These are phyloP conservation scores for Hypoxylon sp. DNA, from an alignment of 2,329 filamentous ascomycete species.

Conservation along the genomic window DNA sequence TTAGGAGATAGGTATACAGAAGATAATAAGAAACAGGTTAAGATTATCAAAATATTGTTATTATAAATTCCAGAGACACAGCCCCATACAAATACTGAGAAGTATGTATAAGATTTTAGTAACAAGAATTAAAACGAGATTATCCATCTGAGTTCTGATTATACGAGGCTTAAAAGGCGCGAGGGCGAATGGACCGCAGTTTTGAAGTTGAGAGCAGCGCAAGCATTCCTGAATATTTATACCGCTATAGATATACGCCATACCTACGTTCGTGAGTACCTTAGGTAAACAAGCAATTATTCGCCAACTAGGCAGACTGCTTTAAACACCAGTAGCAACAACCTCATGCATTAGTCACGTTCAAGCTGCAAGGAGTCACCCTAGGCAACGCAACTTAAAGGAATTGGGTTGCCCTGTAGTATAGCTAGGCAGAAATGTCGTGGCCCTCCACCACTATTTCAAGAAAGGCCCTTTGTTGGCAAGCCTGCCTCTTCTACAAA, in stretches of 20 bases:
- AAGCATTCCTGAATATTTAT: no score
- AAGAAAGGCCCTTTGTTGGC: not conserved
- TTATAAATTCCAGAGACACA: not conserved
- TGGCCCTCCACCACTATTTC: not conserved
- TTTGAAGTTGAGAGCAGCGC: not conserved
- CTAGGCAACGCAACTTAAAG: slow-evolving; percentile 1
- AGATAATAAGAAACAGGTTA: not conserved
- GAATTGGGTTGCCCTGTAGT: not conserved
- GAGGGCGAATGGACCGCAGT: no score
- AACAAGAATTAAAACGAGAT: no score
- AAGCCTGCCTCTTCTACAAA: not conserved
- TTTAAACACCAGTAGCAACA: not conserved
- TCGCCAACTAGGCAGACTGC: not conserved
- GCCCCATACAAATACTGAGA: not conserved
- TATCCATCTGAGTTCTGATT: no score
- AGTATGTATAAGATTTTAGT: no score
- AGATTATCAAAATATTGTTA: no score
- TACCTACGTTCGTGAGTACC: no score
- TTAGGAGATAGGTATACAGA: not conserved
- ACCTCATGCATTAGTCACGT: not conserved
- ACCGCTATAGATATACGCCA: not conserved
- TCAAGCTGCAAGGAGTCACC: not conserved
- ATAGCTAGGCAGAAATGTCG: not conserved
- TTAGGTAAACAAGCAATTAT: not conserved
- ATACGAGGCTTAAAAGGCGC: no score